These are phyloP conservation scores for Kodamaea ohmeri DNA, from an alignment of 1,139 yeast species.

Conservation along the genomic window DNA sequence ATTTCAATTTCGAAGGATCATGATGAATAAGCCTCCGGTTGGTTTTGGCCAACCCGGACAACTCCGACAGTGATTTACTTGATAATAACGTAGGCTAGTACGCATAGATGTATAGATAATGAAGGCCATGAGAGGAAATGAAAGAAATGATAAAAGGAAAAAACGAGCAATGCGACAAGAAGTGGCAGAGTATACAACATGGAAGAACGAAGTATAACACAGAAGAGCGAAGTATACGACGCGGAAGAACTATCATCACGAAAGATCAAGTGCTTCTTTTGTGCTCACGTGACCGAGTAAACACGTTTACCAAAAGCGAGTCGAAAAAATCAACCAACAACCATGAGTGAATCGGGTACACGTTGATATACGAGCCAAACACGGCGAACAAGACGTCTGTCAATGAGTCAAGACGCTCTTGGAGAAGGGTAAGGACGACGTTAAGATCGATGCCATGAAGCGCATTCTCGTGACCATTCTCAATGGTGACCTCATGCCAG, in stretches of 20 bases:
- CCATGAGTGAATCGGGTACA: constrained; percentile 56
- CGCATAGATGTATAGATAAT: too few species aligned
- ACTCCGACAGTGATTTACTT: constrained; percentile 23
- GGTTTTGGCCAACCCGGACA: constrained; percentile 72
- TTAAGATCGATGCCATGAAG: constrained; percentile 88
- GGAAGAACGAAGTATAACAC: too few species aligned
- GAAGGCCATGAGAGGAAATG: too few species aligned
- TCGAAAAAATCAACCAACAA: constrained; percentile 11
- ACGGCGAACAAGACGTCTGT: constrained; percentile 69
- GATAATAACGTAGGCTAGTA: too few species aligned
- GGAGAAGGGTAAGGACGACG: constrained; percentile 88
- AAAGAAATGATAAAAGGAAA: too few species aligned
- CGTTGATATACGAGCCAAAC: constrained; percentile 73
- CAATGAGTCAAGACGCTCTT: constrained; percentile 72
- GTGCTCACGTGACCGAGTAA: constrained; percentile 6
- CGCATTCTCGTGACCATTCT: constrained; percentile 80
- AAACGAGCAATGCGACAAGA: too few species aligned
- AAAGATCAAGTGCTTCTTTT: too few species aligned
- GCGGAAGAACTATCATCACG: too few species aligned
- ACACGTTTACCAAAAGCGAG: constrained; percentile 9
- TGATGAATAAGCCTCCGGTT: constrained; percentile 45
- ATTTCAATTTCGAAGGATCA: not conserved
- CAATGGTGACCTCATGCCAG: constrained; percentile 95
- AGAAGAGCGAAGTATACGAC: too few species aligned
- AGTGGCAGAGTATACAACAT: too few species aligned